Conservation (phyloP, 805 yeast genomes). For the Candida methanosorbosa region DNA sequence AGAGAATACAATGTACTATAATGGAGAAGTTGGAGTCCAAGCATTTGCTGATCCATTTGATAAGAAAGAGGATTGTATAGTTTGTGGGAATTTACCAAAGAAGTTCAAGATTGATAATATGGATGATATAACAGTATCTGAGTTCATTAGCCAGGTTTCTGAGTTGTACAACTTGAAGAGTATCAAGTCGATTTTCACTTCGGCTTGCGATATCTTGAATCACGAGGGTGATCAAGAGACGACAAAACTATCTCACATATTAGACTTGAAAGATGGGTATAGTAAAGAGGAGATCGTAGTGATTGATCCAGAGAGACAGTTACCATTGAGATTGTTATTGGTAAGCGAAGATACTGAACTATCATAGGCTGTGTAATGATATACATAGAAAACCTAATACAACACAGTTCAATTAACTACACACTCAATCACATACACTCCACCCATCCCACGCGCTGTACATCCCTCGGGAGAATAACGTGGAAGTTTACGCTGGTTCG, state of each 20-base stretch:
- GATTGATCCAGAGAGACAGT: background rate
- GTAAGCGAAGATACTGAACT: too few relatives aligned
- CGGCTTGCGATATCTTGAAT: too few relatives aligned
- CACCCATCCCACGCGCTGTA: too few relatives aligned
- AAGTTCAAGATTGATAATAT: constrained; percentile 6
- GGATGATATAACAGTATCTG: constrained; percentile 4
- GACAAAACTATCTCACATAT: too few relatives aligned
- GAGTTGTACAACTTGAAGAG: constrained; percentile 6
- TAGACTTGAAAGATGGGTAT: too few relatives aligned
- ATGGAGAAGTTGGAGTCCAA: constrained; percentile 75
- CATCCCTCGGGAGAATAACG: too few relatives aligned
- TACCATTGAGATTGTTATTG: background rate
- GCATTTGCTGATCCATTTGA: constrained; percentile 64
- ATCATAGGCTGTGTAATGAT: too few relatives aligned
- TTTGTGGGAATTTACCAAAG: constrained; percentile 47
- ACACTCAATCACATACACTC: too few relatives aligned
- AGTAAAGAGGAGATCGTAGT: background rate
- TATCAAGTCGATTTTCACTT: constrained; percentile 13
- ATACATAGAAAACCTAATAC: too few relatives aligned
- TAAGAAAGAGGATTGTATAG: constrained; percentile 56
- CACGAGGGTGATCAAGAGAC: too few relatives aligned
- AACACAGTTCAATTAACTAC: too few relatives aligned
- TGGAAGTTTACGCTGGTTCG: too few relatives aligned
- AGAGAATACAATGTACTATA: constrained; percentile 77
- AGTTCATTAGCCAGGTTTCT: constrained; percentile 10